Percentiles rank a stretch among this genome's conserved stretches.
These are phyloP conservation scores for Cyanodermella asteris DNA, from an alignment of 2,329 filamentous ascomycete genomes.

Conservation along the genomic window DNA sequence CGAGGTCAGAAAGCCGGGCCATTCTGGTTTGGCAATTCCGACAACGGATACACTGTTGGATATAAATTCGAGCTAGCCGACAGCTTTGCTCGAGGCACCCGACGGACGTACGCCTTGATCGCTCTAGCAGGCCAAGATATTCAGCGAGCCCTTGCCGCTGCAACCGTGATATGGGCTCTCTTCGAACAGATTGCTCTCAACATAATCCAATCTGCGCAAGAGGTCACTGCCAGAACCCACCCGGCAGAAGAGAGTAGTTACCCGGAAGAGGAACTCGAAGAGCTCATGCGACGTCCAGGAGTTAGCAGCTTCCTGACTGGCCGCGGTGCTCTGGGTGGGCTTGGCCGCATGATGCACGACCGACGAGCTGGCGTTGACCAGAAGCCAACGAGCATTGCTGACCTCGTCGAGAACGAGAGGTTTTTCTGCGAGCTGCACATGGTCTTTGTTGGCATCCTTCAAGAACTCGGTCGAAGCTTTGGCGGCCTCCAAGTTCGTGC, in stretches of 20 bases:
- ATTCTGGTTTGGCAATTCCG: constrained; percentile 34
- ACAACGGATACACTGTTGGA: constrained; percentile 35
- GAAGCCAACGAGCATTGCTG: constrained; percentile 32
- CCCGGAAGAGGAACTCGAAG: too few species aligned
- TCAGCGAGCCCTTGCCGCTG: constrained; percentile 21
- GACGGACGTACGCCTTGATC: constrained; percentile 34
- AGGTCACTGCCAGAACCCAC: constrained; percentile 2
- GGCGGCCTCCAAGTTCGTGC: constrained; percentile 17
- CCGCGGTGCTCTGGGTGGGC: background rate
- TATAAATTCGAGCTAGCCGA: constrained; percentile 37
- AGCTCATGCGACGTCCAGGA: too few species aligned
- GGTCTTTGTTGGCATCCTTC: constrained; percentile 28
- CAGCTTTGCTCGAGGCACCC: constrained; percentile 32
- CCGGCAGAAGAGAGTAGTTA: background rate
- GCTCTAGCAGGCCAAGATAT: constrained; percentile 33
- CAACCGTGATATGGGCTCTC: constrained; percentile 27
- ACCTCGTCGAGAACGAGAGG: constrained; percentile 35
- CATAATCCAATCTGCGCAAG: constrained; percentile 25
- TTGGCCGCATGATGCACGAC: too few species aligned
- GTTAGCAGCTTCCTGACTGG: background rate
- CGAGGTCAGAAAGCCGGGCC: constrained; percentile 33
- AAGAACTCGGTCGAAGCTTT: constrained; percentile 24
- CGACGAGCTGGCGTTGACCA: constrained; percentile 24
- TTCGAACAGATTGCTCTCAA: constrained; percentile 32
- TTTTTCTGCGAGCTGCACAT: constrained; percentile 36